Conservation (phyloP, 176 grass and related monocot genomes). For the Avena sativa region DNA sequence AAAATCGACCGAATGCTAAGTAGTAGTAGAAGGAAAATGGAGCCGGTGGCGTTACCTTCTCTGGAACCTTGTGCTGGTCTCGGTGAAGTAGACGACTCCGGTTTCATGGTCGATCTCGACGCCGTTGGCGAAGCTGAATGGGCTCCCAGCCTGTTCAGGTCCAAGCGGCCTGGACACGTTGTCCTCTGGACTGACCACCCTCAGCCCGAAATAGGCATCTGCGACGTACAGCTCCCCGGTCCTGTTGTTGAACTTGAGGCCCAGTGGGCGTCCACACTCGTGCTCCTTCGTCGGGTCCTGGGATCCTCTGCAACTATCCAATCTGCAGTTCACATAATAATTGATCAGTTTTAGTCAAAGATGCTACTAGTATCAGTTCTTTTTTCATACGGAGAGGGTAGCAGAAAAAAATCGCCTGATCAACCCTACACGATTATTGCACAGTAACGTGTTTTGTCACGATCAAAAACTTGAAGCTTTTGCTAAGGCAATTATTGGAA, state of each 20-base stretch:
- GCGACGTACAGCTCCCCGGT: slow-evolving; percentile 59
- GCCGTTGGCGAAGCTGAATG: slow-evolving; percentile 65
- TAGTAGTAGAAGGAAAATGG: not conserved
- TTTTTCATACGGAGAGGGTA: too few relatives aligned
- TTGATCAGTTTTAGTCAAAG: not conserved
- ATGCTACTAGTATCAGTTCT: not conserved
- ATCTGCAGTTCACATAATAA: slow-evolving; percentile 32
- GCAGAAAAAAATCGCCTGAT: not conserved
- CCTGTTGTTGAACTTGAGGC: slow-evolving; percentile 58
- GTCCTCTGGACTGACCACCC: slow-evolving; percentile 37
- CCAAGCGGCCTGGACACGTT: slow-evolving; percentile 48
- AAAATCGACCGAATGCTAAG: not conserved
- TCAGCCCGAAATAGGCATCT: slow-evolving; percentile 67
- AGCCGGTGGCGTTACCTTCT: slow-evolving; percentile 39
- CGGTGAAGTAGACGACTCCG: slow-evolving; percentile 78
- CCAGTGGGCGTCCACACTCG: slow-evolving; percentile 80
- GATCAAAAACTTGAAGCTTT: not conserved
- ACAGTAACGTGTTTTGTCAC: not conserved
- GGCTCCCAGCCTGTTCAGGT: slow-evolving; percentile 18
- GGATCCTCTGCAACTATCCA: slow-evolving; percentile 66
- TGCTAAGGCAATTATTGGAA: not conserved
- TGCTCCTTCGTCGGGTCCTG: slow-evolving; percentile 58
- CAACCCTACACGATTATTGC: not conserved
- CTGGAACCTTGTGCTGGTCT: slow-evolving; percentile 61
- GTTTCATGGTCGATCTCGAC: slow-evolving; percentile 69